Base-by-base conservation (phyloP, 805 yeast genomes). In the Yarrowia deformans region DNA sequence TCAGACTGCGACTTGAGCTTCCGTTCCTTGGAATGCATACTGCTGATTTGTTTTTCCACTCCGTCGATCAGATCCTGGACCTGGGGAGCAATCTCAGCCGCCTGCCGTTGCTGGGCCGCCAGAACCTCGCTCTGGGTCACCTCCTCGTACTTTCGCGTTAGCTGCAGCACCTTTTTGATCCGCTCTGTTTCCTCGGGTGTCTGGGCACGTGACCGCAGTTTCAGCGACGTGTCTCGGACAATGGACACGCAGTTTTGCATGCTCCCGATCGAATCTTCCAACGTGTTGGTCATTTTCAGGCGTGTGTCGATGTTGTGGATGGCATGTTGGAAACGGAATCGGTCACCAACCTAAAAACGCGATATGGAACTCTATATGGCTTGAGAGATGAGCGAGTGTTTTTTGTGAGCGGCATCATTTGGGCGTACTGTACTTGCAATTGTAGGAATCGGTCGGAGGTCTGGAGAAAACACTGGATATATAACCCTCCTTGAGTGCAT, bases 31-130 rank as follows among this genome's bases (percentile, higher is more conserved):
- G 52, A 43, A 14, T 42, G 45, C 66, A 60, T 13, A 7, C 42
- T 45, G 50, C n/a, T 45, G 48, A 60, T 40, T 18, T 60, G 66
- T 10, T 60, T 43, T 42, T 60, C 66, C 16, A 60, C 66, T 3
- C 66, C 52, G 16, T 39, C 19, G 14, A 60, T 60, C 18, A 60
- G 42, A 45, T 60, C 66, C 42, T 60, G 66, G 7, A 60, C 66
- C 52, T 60, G 66, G 18, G 66, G 66, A 34, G 66, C 66, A n/a
- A 60, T 60, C 18, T 60, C 66, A 8, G 66, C 66, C 2, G 66
- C 66, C 52, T 60, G 66, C 1, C 52, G 50, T 32, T 45, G 40
- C 37, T 60, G 66, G 14, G 66, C 66, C 6, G 66, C 66, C 14
- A 43, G n/a, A 9, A 60, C 66, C 34, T 60, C 66, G 19, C 66